Conservation (phyloP, 2,329 filamentous ascomycete genomes). For the Ustulina deusta region DNA sequence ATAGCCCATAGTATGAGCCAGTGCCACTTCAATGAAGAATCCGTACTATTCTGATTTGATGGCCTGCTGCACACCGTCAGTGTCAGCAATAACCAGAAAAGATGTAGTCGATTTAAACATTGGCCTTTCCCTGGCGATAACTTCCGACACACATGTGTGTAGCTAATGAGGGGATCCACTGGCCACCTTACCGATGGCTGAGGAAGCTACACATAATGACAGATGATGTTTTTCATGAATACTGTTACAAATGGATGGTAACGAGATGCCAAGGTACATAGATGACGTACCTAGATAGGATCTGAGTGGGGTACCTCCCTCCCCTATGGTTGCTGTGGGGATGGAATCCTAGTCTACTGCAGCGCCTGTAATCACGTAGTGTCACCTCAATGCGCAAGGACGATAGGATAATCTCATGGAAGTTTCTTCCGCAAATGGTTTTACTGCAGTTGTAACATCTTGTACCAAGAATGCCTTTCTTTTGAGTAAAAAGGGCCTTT, state of each 20-base stretch:
- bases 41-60: no score
- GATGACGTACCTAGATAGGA: neutral
- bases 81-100: no score
- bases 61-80: no score
- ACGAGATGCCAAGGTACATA: no score
- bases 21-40: neutral
- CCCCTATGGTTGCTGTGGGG: conserved; percentile 32
- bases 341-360: conserved; percentile 12
- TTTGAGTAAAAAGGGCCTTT: neutral
- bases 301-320: conserved; percentile 17
- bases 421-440: conserved; percentile 6
- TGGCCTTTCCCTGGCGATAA: no score
- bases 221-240: no score
- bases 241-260: no score
- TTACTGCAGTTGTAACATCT: neutral
- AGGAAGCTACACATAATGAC: no score
- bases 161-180: no score
- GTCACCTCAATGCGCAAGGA: neutral
- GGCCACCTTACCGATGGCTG: no score
- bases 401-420: neutral
- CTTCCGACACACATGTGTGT: no score
- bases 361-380: conserved; percentile 1
- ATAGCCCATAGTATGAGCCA: neutral
- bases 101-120: no score
- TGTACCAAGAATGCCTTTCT: neutral